phyloP scores from a whole-genome alignment of 1,139 yeast genomes.

The Spencermartinsiella ligniputridi region DNA sequence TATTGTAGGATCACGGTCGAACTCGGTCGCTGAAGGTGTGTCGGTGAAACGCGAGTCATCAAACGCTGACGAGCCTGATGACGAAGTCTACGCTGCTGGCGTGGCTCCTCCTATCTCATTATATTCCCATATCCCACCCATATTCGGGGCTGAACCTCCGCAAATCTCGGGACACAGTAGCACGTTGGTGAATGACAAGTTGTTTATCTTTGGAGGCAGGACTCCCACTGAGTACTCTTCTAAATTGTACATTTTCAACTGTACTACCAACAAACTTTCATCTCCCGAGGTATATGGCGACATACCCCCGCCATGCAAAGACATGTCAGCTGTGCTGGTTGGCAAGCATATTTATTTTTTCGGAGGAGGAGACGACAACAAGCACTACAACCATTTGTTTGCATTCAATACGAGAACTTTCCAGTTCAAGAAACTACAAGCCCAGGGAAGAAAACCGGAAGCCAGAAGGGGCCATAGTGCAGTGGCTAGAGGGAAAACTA shows the following conservation, averaged over 20 bases:
- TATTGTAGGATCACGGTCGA: background rate
- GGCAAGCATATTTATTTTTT: slow-evolving; percentile 19
- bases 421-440: slow-evolving; percentile 12
- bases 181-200: slow-evolving; percentile 14
- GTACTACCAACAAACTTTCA: slow-evolving; percentile 18
- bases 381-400: slow-evolving; percentile 16
- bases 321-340: slow-evolving; percentile 17
- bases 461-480: slow-evolving; percentile 23
- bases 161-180: slow-evolving; percentile 22
- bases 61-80: slow-evolving; percentile 4
- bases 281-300: slow-evolving; percentile 17
- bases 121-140: slow-evolving; percentile 22
- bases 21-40: background rate
- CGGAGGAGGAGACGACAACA: slow-evolving; percentile 22
- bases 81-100: slow-evolving; percentile 10
- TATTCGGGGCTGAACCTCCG: slow-evolving; percentile 27
- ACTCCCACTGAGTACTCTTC: slow-evolving; percentile 19
- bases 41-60: background rate
- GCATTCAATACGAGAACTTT: slow-evolving; percentile 16
- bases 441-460: slow-evolving; percentile 14
- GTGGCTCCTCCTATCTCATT: slow-evolving; percentile 23
- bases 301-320: slow-evolving; percentile 19
- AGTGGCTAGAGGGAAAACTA: slow-evolving; percentile 8
- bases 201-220: slow-evolving; percentile 24
- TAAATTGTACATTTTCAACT: slow-evolving; percentile 21